Percentiles rank a stretch among this genome's conserved stretches.
phyloP scores from a whole-genome alignment of 2,329 filamentous ascomycete species.

The Cercospora sp. region DNA sequence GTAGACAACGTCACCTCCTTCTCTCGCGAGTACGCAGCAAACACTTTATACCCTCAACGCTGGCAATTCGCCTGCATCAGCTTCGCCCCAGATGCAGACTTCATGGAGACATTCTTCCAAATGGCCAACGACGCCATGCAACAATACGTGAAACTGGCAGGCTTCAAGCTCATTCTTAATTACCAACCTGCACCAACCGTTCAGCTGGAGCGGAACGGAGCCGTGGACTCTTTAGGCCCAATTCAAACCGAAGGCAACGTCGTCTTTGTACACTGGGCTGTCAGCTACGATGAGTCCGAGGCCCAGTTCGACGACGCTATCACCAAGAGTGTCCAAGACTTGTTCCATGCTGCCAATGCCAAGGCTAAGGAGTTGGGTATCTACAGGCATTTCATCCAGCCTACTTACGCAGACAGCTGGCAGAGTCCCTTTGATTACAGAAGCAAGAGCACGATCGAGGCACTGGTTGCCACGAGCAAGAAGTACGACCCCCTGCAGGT shows the following conservation, averaged over 20 bases:
- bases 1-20: constrained; percentile 27
- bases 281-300: constrained; percentile 20
- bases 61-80: constrained; percentile 28
- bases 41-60: constrained; percentile 22
- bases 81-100: constrained; percentile 23
- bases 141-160: constrained; percentile 18
- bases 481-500: constrained; percentile 41
- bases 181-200: constrained; percentile 27
- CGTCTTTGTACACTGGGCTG: constrained; percentile 24
- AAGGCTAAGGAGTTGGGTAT: constrained; percentile 22
- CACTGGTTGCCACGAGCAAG: constrained; percentile 36
- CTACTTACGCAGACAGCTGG: constrained; percentile 42
- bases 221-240: constrained; percentile 24
- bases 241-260: constrained; percentile 26
- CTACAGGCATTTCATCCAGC: constrained; percentile 32
- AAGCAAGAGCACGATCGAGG: constrained; percentile 34
- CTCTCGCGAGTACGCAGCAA: constrained; percentile 23
- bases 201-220: constrained; percentile 20
- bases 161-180: constrained; percentile 26
- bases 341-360: constrained; percentile 14
- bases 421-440: constrained; percentile 41
- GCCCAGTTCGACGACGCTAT: constrained; percentile 14
- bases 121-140: constrained; percentile 22
- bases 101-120: constrained; percentile 30
- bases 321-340: constrained; percentile 19